Evolutionary conservation across 1,284 basidiomycete genomes (phyloP).

Genomic region (Trichosporon sp.): DNA sequence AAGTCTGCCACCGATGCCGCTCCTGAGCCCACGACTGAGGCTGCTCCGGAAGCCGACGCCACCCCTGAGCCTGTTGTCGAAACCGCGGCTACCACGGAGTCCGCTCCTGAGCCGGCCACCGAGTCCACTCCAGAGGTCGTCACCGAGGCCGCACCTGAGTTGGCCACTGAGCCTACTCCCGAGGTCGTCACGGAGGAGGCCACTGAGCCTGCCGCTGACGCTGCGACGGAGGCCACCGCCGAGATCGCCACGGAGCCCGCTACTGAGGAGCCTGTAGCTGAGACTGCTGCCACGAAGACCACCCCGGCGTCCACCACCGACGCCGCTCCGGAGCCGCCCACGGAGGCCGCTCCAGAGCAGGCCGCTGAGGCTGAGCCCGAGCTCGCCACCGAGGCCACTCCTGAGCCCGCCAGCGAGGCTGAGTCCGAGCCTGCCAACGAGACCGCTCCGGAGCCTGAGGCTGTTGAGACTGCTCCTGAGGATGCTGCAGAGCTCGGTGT

Average conservation of each 20-base stretch:
- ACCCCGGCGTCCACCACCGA: no score
- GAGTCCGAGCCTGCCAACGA: no score
- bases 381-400: background rate
- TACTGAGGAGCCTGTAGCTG: background rate
- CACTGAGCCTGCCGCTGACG: background rate
- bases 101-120: background rate
- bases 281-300: no score
- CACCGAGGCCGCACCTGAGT: no score
- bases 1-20: no score
- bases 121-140: background rate
- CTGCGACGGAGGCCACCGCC: background rate
- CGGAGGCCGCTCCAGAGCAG: no score
- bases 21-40: no score
- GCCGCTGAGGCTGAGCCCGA: background rate
- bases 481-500: background rate
- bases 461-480: background rate
- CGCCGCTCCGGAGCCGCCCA: no score
- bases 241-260: background rate
- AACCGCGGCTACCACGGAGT: background rate
- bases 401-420: background rate
- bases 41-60: background rate
- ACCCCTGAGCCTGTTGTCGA: no score
- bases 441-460: no score
- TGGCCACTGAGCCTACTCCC: no score
- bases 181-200: background rate